Evolutionary conservation across 1,139 yeast species (phyloP).

Genomic region (Groenewaldozyma auringiensis): DNA sequence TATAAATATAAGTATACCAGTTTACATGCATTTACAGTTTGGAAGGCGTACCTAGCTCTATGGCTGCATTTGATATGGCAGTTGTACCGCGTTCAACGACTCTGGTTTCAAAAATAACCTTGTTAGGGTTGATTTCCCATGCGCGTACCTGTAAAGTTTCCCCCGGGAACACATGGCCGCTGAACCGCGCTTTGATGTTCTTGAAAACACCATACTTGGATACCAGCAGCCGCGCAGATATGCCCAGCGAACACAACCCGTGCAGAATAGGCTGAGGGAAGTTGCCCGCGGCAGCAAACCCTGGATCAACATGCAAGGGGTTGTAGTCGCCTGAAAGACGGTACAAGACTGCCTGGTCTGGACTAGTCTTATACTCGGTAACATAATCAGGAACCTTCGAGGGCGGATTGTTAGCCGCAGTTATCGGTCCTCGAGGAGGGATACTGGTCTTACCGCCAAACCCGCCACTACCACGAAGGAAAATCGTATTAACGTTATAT

Average conservation of each 20-base stretch:
- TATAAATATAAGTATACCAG: background rate
- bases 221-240: conserved; percentile 64
- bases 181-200: conserved; percentile 85
- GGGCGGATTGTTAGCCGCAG: conserved; percentile 60
- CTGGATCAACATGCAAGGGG: conserved; percentile 92
- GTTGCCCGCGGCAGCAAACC: conserved; percentile 80
- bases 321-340: conserved; percentile 91
- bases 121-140: conserved; percentile 64
- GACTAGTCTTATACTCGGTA: conserved; percentile 50
- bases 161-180: conserved; percentile 95
- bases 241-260: conserved; percentile 85
- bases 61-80: conserved; percentile 85
- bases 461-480: conserved; percentile 71
- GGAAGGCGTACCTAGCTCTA: conserved; percentile 42
- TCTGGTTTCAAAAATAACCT: conserved; percentile 74
- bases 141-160: conserved; percentile 76
- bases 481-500: conserved; percentile 78
- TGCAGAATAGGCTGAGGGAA: conserved; percentile 85
- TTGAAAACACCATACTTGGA: conserved; percentile 76
- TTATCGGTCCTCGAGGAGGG: conserved; percentile 50
- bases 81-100: conserved; percentile 70
- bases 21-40: background rate
- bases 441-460: conserved; percentile 47
- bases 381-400: conserved; percentile 60
- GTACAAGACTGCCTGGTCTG: conserved; percentile 82